Base-by-base conservation (phyloP, 208 protist genomes). In the Leishmania lainsoni region DNA sequence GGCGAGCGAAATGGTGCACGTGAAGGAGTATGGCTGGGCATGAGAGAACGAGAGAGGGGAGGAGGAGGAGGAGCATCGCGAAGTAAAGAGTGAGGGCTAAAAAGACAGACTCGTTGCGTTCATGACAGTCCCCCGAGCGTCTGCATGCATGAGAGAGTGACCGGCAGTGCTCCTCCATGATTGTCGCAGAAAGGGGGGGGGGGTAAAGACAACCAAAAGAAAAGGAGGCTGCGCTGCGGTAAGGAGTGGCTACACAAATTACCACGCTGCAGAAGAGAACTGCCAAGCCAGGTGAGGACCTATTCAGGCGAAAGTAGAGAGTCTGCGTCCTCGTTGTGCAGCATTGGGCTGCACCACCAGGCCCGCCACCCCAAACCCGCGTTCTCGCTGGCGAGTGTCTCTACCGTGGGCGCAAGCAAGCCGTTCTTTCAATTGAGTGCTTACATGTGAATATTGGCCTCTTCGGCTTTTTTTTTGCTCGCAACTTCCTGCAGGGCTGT, bases 11-110 rank as follows among this genome's bases (percentile, higher is more conserved):
- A 42, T 32, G 29, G 29, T 68, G 61, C 29, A 20, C 26, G 61
- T 39, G 61, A 68, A 68, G 61, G 61, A 35, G 61, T 68, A 29
- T 68, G 61, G 29, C 61, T 68, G 61, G 29, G 61, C 61, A 20
- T 20, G 65, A 49, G 65, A 70, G 17, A 70, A 68, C 14, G 35
- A 48, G 65, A n/a, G 17, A 48, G 39, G 49, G 29, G 12, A 69
- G 35, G 29, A 8, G 2, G 35, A 17, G 8, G 17, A 48, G 17
- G 65, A 69, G 29, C 35, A 45, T 35, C 12, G 49, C 26, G 65
- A 71, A 16, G 8, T 5, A 29, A 29, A 2, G 32, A 20, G n/a
- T 20, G 63, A 68, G 63, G 20, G 4, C 63, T 4, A 71, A 48
- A 71, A 48, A 48, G 29, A 5, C 16, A 58, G 54, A 48, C 35